A percentile compares a stretch with the other conserved stretches of the same genome.
These are phyloP conservation scores for Citrus sinensis DNA, from an alignment of 345 rosid species.

Conservation along the genomic window DVS_A1.0 CM039165.1:35734501-35735000, in stretches of 20 bases:
- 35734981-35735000: neutral
- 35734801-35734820: conserved; percentile 87
- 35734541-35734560: conserved; percentile 52
- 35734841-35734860: conserved; percentile 75
- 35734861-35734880: conserved; percentile 46
- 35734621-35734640: conserved; percentile 10
- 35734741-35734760: conserved; percentile 75
- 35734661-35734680: conserved; percentile 8
- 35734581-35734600: conserved; percentile 46
- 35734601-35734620: conserved; percentile 69
- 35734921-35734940: conserved; percentile 18
- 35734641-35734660: conserved; percentile 10
- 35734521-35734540: conserved; percentile 41
- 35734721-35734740: conserved; percentile 72
- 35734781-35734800: conserved; percentile 90
- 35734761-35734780: conserved; percentile 71
- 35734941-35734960: conserved; percentile 42
- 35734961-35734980: conserved; percentile 42
- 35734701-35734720: conserved; percentile 17
- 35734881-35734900: conserved; percentile 32
- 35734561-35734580: conserved; percentile 53
- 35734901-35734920: conserved; percentile 14
- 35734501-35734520: conserved; percentile 38
- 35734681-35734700: conserved; percentile 1
- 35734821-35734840: conserved; percentile 88